Base-by-base conservation (phyloP, 169 alveolate genomes). In the Besnoitia besnoiti region DNA sequence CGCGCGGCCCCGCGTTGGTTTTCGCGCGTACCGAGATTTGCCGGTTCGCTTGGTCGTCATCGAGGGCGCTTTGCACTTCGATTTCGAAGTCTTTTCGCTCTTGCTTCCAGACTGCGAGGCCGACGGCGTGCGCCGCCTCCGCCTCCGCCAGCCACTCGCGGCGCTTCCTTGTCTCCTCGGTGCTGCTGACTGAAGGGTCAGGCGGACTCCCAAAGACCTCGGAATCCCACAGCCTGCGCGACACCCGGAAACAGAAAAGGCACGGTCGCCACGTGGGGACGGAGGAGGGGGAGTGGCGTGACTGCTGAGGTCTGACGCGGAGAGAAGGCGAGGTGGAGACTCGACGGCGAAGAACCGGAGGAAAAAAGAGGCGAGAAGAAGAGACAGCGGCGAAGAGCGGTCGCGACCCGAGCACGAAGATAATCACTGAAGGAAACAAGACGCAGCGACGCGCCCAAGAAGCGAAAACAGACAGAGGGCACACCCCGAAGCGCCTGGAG, bases 1-100 rank as follows among this genome's bases (percentile, higher is more conserved):
- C 30, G 67, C 30, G 12, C 30, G 67, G 12, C 5, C 30, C n/a
- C n/a, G n/a, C 67, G 67, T 19, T 16, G 67, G 24, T 49, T 16
- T 49, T 49, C 67, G n/a, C 5, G 27, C 90, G 19, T 35, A 85
- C 90, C 4, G 61, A 35, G 40, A 85, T 85, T 14, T 55, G 90
- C 51, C 46, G 10, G 49, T 85, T 85, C n/a, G 90, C 90, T 51
- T 85, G 90, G 80, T 85, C 90, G 39, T 85, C 90, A 10, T 85
- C 90, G n/a, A 85, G 46, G 37, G 90, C 90, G 55, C 47, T 85
- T 37, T 85, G 90, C 19, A 85, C 79, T n/a, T 85, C 67, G 21
- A 85, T 85, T 27, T 85, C 90, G 35, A 85, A 55, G 30, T 46
- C 90, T 35, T 85, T 85, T 51, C 90, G 1, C 39, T 50, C 67